Percentiles rank a stretch among this genome's conserved stretches.
phyloP scores from a whole-genome alignment of 805 yeast species.

The Ogataea siamensis region DNA sequence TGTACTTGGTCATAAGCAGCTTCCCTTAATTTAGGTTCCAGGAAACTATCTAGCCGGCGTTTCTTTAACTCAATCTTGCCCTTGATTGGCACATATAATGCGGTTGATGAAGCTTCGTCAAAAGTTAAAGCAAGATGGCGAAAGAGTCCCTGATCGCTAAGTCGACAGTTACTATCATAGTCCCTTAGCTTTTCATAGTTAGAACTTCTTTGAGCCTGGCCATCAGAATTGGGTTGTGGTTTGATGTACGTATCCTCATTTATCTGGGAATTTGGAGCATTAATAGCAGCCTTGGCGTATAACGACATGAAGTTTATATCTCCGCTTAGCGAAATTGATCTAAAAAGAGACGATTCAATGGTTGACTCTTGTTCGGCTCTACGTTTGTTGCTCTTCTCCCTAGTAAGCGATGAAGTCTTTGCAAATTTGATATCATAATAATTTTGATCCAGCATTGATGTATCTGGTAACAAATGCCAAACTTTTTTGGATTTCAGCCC shows the following conservation, averaged over 20 bases:
- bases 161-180: slow-evolving; percentile 65
- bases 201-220: too few species aligned
- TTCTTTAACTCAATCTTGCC: slow-evolving; percentile 81
- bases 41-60: slow-evolving; percentile 66
- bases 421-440: slow-evolving; percentile 62
- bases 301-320: slow-evolving; percentile 73
- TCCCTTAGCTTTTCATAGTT: slow-evolving; percentile 72
- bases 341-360: slow-evolving; percentile 61
- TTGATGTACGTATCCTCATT: too few species aligned
- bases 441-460: slow-evolving; percentile 82
- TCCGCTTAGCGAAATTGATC: slow-evolving; percentile 67
- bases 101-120: slow-evolving; percentile 52
- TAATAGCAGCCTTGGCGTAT: too few species aligned
- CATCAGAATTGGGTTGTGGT: too few species aligned
- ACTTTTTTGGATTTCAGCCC: slow-evolving; percentile 69
- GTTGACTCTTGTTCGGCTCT: slow-evolving; percentile 34
- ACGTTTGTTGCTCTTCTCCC: slow-evolving; percentile 28
- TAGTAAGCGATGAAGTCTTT: slow-evolving; percentile 51
- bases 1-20: slow-evolving; percentile 61
- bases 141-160: slow-evolving; percentile 37
- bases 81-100: slow-evolving; percentile 72
- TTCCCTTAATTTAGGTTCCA: slow-evolving; percentile 53
- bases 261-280: too few species aligned
- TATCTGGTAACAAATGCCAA: slow-evolving; percentile 86
- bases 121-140: slow-evolving; percentile 72